Evolutionary conservation across 768 basidiomycete genomes (phyloP).

Genomic region (Lyophyllum shimeji): DNA sequence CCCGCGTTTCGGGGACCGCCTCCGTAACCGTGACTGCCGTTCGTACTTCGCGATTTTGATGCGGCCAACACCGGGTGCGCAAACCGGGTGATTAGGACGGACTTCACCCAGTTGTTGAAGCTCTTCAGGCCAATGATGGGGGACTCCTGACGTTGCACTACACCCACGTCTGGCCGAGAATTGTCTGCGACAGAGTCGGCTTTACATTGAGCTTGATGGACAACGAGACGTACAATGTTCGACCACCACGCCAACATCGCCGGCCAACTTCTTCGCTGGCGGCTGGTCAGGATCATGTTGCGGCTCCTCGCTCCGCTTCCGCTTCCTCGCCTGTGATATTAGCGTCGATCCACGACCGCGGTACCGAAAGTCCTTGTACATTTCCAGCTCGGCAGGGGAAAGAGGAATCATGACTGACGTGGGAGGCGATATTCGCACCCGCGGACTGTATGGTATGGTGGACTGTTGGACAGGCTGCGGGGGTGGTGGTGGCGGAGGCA

Average conservation of each 20-base stretch:
- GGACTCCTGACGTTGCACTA: constrained; percentile 79
- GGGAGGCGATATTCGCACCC: constrained; percentile 58
- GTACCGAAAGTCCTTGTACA: constrained; percentile 55
- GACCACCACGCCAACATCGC: constrained; percentile 74
- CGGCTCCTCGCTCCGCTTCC: constrained; percentile 28
- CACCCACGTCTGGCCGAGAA: constrained; percentile 87
- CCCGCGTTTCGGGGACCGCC: constrained; percentile 27
- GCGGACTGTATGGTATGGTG: constrained; percentile 63
- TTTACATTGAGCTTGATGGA: neutral
- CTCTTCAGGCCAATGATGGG: constrained; percentile 96
- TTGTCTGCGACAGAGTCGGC: constrained; percentile 65
- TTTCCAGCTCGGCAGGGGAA: constrained; percentile 58
- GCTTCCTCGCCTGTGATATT: constrained; percentile 30
- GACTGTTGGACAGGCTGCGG: constrained; percentile 31
- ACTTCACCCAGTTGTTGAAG: constrained; percentile 99
- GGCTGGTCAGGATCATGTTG: constrained; percentile 39
- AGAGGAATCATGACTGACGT: constrained; percentile 64
- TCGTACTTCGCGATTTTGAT: constrained; percentile 27
- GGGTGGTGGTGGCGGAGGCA: constrained; percentile 32
- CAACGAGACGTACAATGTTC: constrained; percentile 66
- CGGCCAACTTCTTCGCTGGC: constrained; percentile 51
- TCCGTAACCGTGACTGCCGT: constrained; percentile 20
- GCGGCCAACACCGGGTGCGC: constrained; percentile 65
- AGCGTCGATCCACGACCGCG: constrained; percentile 56
- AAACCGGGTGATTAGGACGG: constrained; percentile 90